These are phyloP conservation scores for Pyronema omphalodes DNA, from an alignment of 495 filamentous ascomycete species.

Conservation along the genomic window DNA sequence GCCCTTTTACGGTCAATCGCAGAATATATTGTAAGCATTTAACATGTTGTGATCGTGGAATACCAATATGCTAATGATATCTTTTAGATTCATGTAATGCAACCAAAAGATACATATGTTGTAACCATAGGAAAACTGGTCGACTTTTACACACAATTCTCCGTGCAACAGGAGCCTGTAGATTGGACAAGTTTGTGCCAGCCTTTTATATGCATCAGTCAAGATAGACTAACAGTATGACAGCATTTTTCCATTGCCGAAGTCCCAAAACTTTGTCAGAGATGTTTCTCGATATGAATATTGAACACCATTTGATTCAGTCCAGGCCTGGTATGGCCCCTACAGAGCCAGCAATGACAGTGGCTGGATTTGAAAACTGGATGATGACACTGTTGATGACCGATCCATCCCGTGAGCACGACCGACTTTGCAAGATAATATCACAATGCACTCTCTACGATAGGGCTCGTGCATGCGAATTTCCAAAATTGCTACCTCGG, in stretches of 20 bases:
- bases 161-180: conserved; percentile 42
- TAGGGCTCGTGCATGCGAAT: conserved; percentile 3
- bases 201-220: conserved; percentile 11
- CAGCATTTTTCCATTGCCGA: conserved; percentile 33
- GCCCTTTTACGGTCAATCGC: conserved; percentile 63
- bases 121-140: conserved; percentile 65
- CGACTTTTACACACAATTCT: conserved; percentile 52
- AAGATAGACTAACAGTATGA: background rate
- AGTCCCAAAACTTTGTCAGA: conserved; percentile 34
- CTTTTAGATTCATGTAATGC: conserved; percentile 54
- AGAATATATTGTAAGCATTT: conserved; percentile 47
- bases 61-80: conserved; percentile 18
- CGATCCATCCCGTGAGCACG: conserved; percentile 59
- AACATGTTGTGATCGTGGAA: background rate
- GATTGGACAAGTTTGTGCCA: conserved; percentile 40
- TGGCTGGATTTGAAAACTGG: conserved; percentile 60
- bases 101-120: conserved; percentile 56
- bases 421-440: conserved; percentile 54
- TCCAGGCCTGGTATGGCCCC: conserved; percentile 38
- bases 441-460: conserved; percentile 52
- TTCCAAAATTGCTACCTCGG: conserved; percentile 20
- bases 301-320: conserved; percentile 69
- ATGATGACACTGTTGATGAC: conserved; percentile 57
- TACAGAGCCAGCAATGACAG: conserved; percentile 58
- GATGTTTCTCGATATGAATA: conserved; percentile 57